Evolutionary conservation across 2,329 filamentous ascomycete species (phyloP).

Genomic region (Penicillium verrucosum): DNA sequence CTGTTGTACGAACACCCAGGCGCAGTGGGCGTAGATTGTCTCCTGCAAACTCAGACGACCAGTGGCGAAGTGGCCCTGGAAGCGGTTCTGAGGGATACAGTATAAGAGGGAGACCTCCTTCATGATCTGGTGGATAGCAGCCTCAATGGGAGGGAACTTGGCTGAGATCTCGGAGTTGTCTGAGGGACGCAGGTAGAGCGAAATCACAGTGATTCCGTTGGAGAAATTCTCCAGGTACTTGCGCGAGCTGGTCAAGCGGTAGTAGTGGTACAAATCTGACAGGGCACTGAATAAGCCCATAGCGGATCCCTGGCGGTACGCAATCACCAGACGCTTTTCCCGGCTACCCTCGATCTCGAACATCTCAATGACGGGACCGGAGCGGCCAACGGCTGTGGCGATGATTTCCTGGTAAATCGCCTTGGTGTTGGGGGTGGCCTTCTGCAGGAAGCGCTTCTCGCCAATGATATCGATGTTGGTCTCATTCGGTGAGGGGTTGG

Average conservation of each 20-base stretch:
- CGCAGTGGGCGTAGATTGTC: conserved; percentile 93
- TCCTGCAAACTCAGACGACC: conserved; percentile 90
- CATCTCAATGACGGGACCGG: conserved; percentile 94
- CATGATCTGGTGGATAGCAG: conserved; percentile 97
- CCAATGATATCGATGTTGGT: conserved; percentile 88
- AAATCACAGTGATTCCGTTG: conserved; percentile 97
- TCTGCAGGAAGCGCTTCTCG: conserved; percentile 90
- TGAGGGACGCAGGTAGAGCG: conserved; percentile 81
- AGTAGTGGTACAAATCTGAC: conserved; percentile 97
- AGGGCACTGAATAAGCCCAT: conserved; percentile 91
- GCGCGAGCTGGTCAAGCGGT: conserved; percentile 89
- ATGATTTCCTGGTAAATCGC: conserved; percentile 94
- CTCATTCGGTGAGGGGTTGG: conserved; percentile 70
- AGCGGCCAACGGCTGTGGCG: conserved; percentile 74
- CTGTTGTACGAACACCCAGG: conserved; percentile 96
- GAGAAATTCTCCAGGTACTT: conserved; percentile 99
- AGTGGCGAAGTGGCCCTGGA: conserved; percentile 82
- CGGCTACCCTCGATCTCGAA: conserved; percentile 89
- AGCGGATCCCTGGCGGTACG: conserved; percentile 89
- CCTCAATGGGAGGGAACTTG: conserved; percentile 75
- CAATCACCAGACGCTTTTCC: conserved; percentile 92
- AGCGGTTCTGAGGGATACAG: conserved; percentile 96
- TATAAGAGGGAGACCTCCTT: conserved; percentile 97
- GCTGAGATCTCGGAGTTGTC: conserved; percentile 54
- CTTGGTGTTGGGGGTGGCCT: conserved; percentile 94